These are phyloP conservation scores for Penicillium sp. DNA, from an alignment of 2,329 filamentous ascomycete species.

Conservation along the genomic window DNA sequence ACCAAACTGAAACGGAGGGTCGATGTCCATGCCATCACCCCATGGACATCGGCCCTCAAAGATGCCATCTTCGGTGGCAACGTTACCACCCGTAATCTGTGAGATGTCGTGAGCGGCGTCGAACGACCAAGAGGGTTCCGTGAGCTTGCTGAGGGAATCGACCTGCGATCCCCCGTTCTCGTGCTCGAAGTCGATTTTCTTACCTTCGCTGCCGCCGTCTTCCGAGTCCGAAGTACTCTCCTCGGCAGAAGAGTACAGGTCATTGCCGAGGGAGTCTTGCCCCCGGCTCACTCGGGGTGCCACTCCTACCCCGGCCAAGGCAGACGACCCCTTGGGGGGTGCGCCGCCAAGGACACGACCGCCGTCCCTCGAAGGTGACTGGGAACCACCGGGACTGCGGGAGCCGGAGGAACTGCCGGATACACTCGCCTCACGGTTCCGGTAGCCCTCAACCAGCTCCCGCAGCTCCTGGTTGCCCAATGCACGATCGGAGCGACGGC, in stretches of 20 bases:
- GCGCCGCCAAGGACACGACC: conserved; percentile 81
- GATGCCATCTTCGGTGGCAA: conserved; percentile 33
- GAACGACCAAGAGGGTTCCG: conserved; percentile 41
- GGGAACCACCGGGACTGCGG: conserved; percentile 19
- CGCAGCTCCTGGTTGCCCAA: conserved; percentile 77
- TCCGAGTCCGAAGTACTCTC: conserved; percentile 17
- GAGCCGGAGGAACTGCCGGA: conserved; percentile 47
- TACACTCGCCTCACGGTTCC: conserved; percentile 50
- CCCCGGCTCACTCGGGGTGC: conserved; percentile 62
- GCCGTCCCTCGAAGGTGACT: conserved; percentile 72
- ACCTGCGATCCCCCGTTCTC: conserved; percentile 18
- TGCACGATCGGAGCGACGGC: conserved; percentile 72
- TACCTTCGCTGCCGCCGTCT: conserved; percentile 27
- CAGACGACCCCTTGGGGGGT: conserved; percentile 88
- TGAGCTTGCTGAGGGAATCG: conserved; percentile 28
- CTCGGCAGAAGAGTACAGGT: conserved; percentile 27
- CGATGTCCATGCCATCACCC: conserved; percentile 32
- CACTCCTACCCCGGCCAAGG: conserved; percentile 74
- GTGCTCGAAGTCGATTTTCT: conserved; percentile 36
- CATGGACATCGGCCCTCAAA: conserved; percentile 35
- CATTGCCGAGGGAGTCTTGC: conserved; percentile 38
- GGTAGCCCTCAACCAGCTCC: conserved; percentile 66
- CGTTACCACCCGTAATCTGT: conserved; percentile 29
- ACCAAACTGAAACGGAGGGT: conserved; percentile 23
- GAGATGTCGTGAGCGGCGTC: conserved; percentile 33